Evolutionary conservation across 176 grass and related monocot species (phyloP).

Genomic region (Phoenix roebelenii): DNA sequence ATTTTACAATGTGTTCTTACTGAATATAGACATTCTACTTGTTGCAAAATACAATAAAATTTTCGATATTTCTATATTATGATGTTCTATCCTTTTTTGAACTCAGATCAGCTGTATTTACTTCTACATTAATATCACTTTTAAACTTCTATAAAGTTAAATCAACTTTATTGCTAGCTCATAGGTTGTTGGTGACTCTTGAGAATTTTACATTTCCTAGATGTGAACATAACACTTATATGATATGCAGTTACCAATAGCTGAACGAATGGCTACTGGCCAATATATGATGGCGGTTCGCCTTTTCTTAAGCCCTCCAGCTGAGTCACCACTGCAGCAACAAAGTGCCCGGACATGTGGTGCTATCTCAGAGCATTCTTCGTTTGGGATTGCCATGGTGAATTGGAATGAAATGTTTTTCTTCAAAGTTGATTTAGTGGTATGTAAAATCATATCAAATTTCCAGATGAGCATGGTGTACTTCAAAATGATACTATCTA

Average conservation of each 20-base stretch:
- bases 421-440: slow-evolving; percentile 70
- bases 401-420: slow-evolving; percentile 95
- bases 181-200: too few relatives aligned
- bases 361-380: slow-evolving; percentile 30
- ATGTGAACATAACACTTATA: slow-evolving; percentile 17
- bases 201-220: background rate
- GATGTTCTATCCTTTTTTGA: too few relatives aligned
- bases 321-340: slow-evolving; percentile 44
- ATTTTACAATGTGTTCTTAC: too few relatives aligned
- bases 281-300: slow-evolving; percentile 64
- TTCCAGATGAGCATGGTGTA: too few relatives aligned
- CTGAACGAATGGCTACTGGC: slow-evolving; percentile 39
- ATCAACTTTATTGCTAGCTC: too few relatives aligned
- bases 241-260: slow-evolving; percentile 38
- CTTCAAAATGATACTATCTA: too few relatives aligned
- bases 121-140: too few relatives aligned
- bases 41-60: too few relatives aligned
- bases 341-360: slow-evolving; percentile 88
- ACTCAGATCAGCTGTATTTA: too few relatives aligned
- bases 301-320: slow-evolving; percentile 37
- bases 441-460: slow-evolving; percentile 21
- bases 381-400: slow-evolving; percentile 35
- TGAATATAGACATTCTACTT: too few relatives aligned
- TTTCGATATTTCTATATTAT: too few relatives aligned
- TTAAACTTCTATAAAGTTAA: too few relatives aligned